A percentile compares a stretch with the other conserved stretches of the same genome.
Conservation (phyloP, 1,284 basidiomycete species). For the Boletus sp. region DNA sequence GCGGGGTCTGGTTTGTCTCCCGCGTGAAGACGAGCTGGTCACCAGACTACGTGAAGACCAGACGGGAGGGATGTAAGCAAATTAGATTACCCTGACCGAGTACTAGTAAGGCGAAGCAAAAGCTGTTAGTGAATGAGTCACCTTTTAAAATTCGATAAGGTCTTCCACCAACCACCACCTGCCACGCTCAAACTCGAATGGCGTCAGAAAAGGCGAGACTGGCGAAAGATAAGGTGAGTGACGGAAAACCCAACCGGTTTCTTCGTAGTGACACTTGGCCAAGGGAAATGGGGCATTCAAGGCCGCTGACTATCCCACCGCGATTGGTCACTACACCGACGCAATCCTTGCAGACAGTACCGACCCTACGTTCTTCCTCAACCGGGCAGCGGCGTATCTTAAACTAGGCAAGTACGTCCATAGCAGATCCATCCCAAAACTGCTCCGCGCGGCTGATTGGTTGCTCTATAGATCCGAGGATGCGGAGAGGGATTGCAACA, state of each 20-base stretch:
- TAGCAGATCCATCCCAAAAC: conserved; percentile 3
- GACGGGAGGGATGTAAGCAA: neutral
- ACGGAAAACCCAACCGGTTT: neutral
- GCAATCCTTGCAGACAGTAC: conserved; percentile 65
- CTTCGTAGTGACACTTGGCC: neutral
- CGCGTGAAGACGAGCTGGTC: neutral
- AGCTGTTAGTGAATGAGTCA: neutral
- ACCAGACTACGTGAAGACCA: neutral
- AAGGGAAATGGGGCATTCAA: conserved; percentile 68
- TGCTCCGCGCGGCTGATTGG: conserved; percentile 4
- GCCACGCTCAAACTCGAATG: conserved; percentile 18
- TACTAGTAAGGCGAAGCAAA: neutral
- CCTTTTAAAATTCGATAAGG: neutral
- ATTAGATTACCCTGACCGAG: neutral
- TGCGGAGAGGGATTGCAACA: conserved; percentile 70
- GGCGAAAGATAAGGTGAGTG: conserved; percentile 33
- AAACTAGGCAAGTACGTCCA: conserved; percentile 79
- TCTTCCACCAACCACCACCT: conserved; percentile 10
- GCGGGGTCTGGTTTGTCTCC: neutral
- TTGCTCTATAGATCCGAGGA: conserved; percentile 56
- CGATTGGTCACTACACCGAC: conserved; percentile 68
- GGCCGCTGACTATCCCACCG: conserved; percentile 48
- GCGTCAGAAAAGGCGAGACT: conserved; percentile 34
- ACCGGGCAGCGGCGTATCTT: conserved; percentile 79
- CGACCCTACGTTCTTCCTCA: conserved; percentile 70